These are phyloP conservation scores for Ustilago trichophora DNA, from an alignment of 1,284 basidiomycete species.

Conservation along the genomic window DNA sequence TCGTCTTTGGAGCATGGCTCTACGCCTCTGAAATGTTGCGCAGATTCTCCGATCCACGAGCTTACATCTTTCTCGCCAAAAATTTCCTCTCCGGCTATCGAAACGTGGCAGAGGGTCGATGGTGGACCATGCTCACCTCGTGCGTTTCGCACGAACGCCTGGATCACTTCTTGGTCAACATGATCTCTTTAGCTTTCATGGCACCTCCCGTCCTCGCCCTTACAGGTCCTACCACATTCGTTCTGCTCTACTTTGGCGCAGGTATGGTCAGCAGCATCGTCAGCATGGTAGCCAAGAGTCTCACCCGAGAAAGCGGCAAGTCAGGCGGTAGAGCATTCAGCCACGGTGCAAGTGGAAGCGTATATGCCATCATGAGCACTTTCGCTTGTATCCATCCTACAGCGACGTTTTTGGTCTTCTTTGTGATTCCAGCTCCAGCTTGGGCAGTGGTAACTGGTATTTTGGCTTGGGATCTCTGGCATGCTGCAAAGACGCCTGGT, in stretches of 20 bases:
- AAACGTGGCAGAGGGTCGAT: constrained; percentile 76
- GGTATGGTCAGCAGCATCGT: constrained; percentile 66
- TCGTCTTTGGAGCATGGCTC: constrained; percentile 48
- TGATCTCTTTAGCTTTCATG: constrained; percentile 81
- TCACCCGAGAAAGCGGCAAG: no score
- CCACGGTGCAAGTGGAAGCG: constrained; percentile 69
- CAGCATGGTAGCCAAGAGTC: constrained; percentile 74
- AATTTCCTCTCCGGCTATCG: constrained; percentile 75
- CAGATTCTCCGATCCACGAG: constrained; percentile 71
- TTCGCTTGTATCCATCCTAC: constrained; percentile 77
- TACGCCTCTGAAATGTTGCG: constrained; percentile 29
- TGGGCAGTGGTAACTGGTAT: constrained; percentile 80
- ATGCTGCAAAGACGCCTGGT: constrained; percentile 68
- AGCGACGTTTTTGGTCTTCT: constrained; percentile 80
- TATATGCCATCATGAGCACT: constrained; percentile 74
- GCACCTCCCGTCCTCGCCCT: constrained; percentile 76
- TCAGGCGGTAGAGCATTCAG: neutral
- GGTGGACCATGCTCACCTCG: constrained; percentile 84
- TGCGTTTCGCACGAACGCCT: constrained; percentile 47
- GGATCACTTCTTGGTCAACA: constrained; percentile 79
- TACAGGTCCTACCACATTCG: constrained; percentile 77
- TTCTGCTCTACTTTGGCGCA: constrained; percentile 78
- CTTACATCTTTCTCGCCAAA: constrained; percentile 73
- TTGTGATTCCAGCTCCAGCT: constrained; percentile 78
- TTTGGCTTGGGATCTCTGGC: constrained; percentile 77